Conservation (phyloP, 2,329 filamentous ascomycete genomes). For the Paracamarosporium sp. region DNA sequence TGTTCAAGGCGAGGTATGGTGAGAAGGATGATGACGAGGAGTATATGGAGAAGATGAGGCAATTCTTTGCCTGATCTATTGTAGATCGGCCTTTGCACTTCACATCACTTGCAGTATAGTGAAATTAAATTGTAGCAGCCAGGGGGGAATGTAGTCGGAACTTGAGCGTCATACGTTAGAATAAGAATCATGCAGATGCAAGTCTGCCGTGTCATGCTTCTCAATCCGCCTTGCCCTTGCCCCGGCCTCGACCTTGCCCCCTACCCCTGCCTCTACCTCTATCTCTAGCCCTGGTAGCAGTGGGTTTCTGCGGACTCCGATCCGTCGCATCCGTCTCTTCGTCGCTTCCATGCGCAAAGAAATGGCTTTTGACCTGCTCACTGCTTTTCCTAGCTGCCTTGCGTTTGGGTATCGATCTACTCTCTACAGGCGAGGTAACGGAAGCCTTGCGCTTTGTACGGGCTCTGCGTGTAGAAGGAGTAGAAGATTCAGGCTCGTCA, state of each 20-base stretch:
- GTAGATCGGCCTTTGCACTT: no score
- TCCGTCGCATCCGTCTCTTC: slow-evolving; percentile 42
- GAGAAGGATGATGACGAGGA: neutral
- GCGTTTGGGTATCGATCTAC: slow-evolving; percentile 30
- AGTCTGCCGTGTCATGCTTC: no score
- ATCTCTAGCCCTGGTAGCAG: slow-evolving; percentile 2
- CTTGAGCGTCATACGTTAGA: no score
- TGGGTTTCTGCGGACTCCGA: slow-evolving; percentile 26
- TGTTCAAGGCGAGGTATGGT: neutral
- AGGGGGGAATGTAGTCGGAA: no score
- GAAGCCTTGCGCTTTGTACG: slow-evolving; percentile 7
- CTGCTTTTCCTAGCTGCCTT: slow-evolving; percentile 35
- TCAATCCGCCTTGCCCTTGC: no score
- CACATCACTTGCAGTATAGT: no score
- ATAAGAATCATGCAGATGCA: no score
- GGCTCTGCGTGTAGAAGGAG: neutral
- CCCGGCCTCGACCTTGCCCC: slow-evolving; percentile 14
- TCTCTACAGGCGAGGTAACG: slow-evolving; percentile 9
- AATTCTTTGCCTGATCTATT: neutral
- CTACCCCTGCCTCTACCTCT: slow-evolving; percentile 16
- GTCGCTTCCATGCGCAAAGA: slow-evolving; percentile 38
- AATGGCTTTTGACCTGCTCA: slow-evolving; percentile 41
- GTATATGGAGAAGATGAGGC: neutral
- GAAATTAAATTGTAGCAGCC: no score
- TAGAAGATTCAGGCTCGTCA: slow-evolving; percentile 5